These are phyloP conservation scores for Helicosporidium sp. DNA, from an alignment of 139 green algal genomes.

Conservation along the genomic window DNA sequence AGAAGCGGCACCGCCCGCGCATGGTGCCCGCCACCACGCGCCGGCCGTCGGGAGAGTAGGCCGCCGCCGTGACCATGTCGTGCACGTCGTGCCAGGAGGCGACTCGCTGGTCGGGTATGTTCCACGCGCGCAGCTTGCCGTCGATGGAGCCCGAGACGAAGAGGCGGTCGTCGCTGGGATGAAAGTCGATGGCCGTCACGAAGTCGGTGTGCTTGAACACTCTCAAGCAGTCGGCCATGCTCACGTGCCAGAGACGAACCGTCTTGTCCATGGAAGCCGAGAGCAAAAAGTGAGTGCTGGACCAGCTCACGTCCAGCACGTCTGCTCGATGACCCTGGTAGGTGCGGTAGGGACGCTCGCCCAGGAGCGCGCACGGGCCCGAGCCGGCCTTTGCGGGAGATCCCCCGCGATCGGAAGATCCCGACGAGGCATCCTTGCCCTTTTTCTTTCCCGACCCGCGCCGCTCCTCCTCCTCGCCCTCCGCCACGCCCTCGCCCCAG, in stretches of 20 bases:
- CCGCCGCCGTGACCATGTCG: conserved; percentile 73
- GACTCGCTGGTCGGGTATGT: conserved; percentile 55
- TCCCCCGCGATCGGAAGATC: no score
- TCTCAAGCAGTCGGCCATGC: conserved; percentile 42
- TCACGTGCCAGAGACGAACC: conserved; percentile 72
- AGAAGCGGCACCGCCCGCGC: conserved; percentile 38
- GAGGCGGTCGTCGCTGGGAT: conserved; percentile 55
- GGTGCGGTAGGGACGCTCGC: conserved; percentile 6
- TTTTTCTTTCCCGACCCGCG: no score
- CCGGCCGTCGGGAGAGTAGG: conserved; percentile 39
- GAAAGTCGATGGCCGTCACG: conserved; percentile 61
- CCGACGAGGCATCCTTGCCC: no score
- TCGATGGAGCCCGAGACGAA: conserved; percentile 68
- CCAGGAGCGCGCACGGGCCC: no score
- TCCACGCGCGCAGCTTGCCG: conserved; percentile 70
- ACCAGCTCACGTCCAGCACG: conserved; percentile 77
- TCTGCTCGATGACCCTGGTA: conserved; percentile 42
- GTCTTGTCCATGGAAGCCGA: conserved; percentile 67
- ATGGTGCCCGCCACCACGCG: conserved; percentile 48
- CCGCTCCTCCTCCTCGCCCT: not conserved
- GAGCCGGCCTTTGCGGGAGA: no score
- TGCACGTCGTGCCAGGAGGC: conserved; percentile 51
- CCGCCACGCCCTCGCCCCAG: no score
- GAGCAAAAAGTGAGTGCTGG: conserved; percentile 49
- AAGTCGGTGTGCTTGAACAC: conserved; percentile 62